Evolutionary conservation across 1,139 yeast genomes (phyloP).

Genomic region (Debaryomycetaceae sp.): DNA sequence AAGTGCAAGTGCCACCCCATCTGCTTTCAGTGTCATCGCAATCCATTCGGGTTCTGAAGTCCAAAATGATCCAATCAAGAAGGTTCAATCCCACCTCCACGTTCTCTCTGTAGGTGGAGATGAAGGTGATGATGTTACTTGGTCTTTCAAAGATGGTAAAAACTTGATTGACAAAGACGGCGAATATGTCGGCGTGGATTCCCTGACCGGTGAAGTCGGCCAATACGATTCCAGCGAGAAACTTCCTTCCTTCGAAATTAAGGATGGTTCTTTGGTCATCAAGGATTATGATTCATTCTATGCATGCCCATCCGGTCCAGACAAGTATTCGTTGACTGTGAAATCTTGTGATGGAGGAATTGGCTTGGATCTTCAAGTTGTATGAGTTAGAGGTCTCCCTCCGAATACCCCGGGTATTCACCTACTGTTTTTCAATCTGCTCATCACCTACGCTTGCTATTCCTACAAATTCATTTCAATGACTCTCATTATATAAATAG

Average conservation of each 20-base stretch:
- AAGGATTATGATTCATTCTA: slow-evolving; percentile 19
- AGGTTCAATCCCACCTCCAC: slow-evolving; percentile 25
- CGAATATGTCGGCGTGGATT: slow-evolving; percentile 22
- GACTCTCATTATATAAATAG: too few species aligned
- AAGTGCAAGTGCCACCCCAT: too few species aligned
- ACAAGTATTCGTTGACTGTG: slow-evolving; percentile 23
- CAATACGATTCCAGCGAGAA: slow-evolving; percentile 26
- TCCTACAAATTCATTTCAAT: too few species aligned
- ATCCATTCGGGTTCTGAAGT: slow-evolving; percentile 10
- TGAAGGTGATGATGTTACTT: slow-evolving; percentile 21
- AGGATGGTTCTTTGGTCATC: slow-evolving; percentile 19
- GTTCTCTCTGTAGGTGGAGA: slow-evolving; percentile 31
- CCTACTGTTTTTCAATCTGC: not conserved
- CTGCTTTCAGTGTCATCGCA: slow-evolving; percentile 5
- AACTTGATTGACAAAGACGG: slow-evolving; percentile 28
- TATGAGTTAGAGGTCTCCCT: not conserved
- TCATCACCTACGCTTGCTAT: too few species aligned
- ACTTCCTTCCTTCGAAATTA: slow-evolving; percentile 21
- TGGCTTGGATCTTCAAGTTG: slow-evolving; percentile 14
- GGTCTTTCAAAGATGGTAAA: slow-evolving; percentile 22
- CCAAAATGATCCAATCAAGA: slow-evolving; percentile 21
- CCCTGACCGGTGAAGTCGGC: slow-evolving; percentile 28
- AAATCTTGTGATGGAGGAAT: slow-evolving; percentile 28
- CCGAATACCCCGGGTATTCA: not conserved
- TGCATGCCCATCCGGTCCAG: slow-evolving; percentile 27